Conservation (phyloP, 2,329 filamentous ascomycete genomes). For the Macrophomina tecta region DNA sequence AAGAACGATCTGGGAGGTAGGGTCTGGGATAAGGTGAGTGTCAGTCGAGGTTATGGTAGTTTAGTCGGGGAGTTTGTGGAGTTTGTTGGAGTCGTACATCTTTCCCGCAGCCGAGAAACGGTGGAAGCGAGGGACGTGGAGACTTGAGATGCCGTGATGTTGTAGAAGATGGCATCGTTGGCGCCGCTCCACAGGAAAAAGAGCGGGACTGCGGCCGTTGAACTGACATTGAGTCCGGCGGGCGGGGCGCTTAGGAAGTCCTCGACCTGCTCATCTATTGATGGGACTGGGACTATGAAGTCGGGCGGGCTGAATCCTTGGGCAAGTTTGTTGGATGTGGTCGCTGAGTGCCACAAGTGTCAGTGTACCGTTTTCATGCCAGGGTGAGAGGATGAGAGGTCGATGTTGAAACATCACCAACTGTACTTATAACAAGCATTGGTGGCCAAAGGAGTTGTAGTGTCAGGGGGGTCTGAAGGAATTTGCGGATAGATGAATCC, state of each 20-base stretch:
- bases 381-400: too few relatives aligned
- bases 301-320: constrained; percentile 26
- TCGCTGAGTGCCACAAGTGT: not conserved
- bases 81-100: not conserved
- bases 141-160: constrained; percentile 8
- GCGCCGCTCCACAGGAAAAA: constrained; percentile 16
- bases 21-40: not conserved
- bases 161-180: constrained; percentile 27
- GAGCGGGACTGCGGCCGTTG: not conserved
- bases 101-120: not conserved
- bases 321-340: constrained; percentile 24
- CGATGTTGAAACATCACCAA: too few relatives aligned
- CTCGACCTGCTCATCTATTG: constrained; percentile 25
- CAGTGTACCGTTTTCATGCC: too few relatives aligned
- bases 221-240: not conserved
- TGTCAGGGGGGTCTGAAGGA: too few relatives aligned
- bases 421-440: too few relatives aligned
- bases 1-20: constrained; percentile 2
- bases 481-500: too few relatives aligned
- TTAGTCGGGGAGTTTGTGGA: too few relatives aligned
- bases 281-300: constrained; percentile 21
- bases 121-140: not conserved
- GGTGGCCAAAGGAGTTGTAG: too few relatives aligned
- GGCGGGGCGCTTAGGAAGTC: constrained; percentile 13
- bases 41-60: not conserved